A percentile compares a stretch with the other conserved stretches of the same genome.
Conservation (phyloP, 2,329 filamentous ascomycete species). For the Xylaria sp. region DNA sequence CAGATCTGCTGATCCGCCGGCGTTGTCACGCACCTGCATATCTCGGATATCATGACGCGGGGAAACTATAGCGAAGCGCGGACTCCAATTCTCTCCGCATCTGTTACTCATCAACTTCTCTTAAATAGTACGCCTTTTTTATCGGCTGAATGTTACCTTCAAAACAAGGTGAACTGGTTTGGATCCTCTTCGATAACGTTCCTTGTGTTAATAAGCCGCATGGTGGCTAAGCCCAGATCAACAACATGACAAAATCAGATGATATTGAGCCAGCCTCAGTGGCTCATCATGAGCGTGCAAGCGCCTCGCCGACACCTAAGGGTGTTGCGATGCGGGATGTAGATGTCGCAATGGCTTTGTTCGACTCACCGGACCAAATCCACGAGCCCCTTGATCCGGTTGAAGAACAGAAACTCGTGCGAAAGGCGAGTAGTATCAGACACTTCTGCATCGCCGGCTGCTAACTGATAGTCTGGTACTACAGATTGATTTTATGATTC, state of each 20-base stretch:
- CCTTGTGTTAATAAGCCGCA: background rate
- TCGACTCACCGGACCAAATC: constrained; percentile 44
- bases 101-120: background rate
- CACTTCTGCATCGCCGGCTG: background rate
- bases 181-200: too few relatives aligned
- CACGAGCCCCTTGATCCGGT: constrained; percentile 40
- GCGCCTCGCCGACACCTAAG: constrained; percentile 8
- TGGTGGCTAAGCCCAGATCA: background rate
- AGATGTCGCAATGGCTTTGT: constrained; percentile 43
- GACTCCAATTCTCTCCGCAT: constrained; percentile 13
- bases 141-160: background rate
- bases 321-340: constrained; percentile 33
- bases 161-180: background rate
- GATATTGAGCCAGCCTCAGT: constrained; percentile 26
- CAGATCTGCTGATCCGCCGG: background rate
- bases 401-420: constrained; percentile 49
- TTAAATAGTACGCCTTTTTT: background rate
- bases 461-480: background rate
- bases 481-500: constrained; percentile 66
- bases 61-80: constrained; percentile 8
- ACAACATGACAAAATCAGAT: constrained; percentile 26
- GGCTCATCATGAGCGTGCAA: constrained; percentile 28
- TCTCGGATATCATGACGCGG: background rate
- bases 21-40: background rate
- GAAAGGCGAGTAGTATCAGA: constrained; percentile 52